A percentile compares a stretch with the other conserved stretches of the same genome.
These are phyloP conservation scores for Posidonia oceanica DNA, from an alignment of 116 monocot genomes.

Conservation along the genomic window DNA sequence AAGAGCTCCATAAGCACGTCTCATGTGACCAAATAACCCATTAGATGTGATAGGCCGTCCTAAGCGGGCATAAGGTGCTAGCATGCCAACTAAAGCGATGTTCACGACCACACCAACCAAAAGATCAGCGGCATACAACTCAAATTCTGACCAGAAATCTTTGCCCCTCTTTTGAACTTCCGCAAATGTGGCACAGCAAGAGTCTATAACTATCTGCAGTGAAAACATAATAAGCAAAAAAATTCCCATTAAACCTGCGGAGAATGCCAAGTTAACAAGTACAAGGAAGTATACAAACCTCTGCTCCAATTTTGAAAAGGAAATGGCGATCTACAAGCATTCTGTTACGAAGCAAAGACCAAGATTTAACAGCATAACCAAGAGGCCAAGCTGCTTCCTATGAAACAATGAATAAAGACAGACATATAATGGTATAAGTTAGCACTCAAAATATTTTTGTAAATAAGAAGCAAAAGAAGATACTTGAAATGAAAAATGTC, in stretches of 20 bases:
- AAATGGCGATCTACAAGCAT: conserved; percentile 92
- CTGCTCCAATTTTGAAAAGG: conserved; percentile 91
- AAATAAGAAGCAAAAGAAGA: not conserved
- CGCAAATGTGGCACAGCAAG: conserved; percentile 89
- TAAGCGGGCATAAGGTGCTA: conserved; percentile 96
- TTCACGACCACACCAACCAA: conserved; percentile 86
- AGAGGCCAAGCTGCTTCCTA: conserved; percentile 64
- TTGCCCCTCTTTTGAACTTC: conserved; percentile 93
- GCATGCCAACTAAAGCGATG: conserved; percentile 71
- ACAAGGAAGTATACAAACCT: conserved; percentile 29
- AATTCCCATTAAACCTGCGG: not conserved
- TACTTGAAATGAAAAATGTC: not conserved
- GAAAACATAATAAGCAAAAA: not conserved
- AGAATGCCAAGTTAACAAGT: not conserved
- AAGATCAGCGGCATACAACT: conserved; percentile 89
- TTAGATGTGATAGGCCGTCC: conserved; percentile 40
- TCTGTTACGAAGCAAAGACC: conserved; percentile 53
- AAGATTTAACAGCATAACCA: conserved; percentile 42
- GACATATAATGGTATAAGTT: not conserved
- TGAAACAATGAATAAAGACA: not conserved
- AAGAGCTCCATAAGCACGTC: conserved; percentile 47
- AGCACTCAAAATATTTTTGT: too few species aligned
- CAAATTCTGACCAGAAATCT: conserved; percentile 97
- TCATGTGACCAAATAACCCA: conserved; percentile 38
- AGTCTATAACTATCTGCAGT: conserved; percentile 79